These are phyloP conservation scores for Carallia brachiata DNA, from an alignment of 345 rosid species.

Conservation along the genomic window DNA sequence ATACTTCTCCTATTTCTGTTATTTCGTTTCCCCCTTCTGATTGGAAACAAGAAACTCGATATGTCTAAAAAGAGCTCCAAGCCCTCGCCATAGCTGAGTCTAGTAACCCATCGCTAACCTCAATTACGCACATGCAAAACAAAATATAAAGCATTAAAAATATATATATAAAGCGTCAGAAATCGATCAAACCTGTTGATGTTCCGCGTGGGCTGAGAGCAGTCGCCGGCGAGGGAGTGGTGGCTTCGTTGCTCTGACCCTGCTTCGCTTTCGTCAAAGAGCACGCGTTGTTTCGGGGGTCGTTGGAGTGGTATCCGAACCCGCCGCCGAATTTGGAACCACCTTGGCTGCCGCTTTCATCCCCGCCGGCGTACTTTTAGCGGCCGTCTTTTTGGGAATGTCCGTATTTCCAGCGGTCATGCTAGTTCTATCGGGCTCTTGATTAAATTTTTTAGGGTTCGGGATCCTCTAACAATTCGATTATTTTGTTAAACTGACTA, in stretches of 20 bases:
- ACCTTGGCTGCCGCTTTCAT: conserved; percentile 27
- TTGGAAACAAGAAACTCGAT: too few species aligned
- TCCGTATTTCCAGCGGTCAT: conserved; percentile 43
- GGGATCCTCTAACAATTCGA: too few species aligned
- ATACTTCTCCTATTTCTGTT: too few species aligned
- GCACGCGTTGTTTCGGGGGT: conserved; percentile 21
- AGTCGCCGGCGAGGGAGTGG: conserved; percentile 9
- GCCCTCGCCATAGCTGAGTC: not conserved
- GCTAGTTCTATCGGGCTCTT: too few species aligned
- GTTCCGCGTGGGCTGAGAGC: conserved; percentile 26
- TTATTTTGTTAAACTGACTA: too few species aligned
- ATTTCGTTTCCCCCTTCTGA: too few species aligned
- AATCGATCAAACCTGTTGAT: conserved; percentile 28
- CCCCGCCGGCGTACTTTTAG: conserved; percentile 34
- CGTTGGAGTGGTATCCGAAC: conserved; percentile 14
- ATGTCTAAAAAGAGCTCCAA: not conserved
- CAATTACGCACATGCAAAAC: not conserved
- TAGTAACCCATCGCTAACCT: not conserved
- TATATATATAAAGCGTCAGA: not conserved
- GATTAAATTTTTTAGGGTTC: too few species aligned
- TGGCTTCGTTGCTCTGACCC: conserved; percentile 14
- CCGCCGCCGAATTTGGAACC: conserved; percentile 8
- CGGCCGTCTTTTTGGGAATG: conserved; percentile 19
- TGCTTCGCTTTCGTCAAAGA: conserved; percentile 28
- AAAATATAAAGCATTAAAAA: not conserved